phyloP scores from a whole-genome alignment of 1,284 basidiomycete species.

The Psilocybe mexicana region DNA sequence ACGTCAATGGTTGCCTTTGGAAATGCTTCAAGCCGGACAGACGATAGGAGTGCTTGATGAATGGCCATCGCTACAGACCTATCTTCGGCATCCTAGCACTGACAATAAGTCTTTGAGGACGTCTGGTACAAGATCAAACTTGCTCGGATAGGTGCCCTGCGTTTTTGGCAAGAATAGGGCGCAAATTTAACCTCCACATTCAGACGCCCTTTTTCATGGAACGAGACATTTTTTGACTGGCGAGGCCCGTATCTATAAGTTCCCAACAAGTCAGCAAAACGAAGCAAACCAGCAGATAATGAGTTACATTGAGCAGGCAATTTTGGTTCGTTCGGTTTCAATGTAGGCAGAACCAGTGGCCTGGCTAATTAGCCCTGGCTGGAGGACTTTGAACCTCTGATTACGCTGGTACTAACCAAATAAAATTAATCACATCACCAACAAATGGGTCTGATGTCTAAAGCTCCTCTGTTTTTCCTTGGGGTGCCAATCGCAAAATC shows the following conservation, averaged over 20 bases:
- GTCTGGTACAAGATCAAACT: slow-evolving; percentile 30
- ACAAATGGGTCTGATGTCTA: slow-evolving; percentile 86
- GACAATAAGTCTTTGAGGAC: slow-evolving; percentile 11
- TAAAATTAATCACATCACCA: slow-evolving; percentile 32
- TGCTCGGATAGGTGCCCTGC: slow-evolving; percentile 87
- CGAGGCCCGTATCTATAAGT: slow-evolving; percentile 85
- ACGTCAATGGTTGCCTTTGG: slow-evolving; percentile 95
- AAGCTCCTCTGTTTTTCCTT: slow-evolving; percentile 51
- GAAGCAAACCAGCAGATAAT: slow-evolving; percentile 5
- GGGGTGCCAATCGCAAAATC: slow-evolving; percentile 35
- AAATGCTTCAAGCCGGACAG: slow-evolving; percentile 85
- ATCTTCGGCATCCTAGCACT: slow-evolving; percentile 87
- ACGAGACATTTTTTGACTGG: slow-evolving; percentile 77
- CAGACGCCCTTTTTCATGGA: slow-evolving; percentile 84
- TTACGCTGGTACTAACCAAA: slow-evolving; percentile 15
- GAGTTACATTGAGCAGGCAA: slow-evolving; percentile 88
- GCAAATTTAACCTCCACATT: slow-evolving; percentile 97
- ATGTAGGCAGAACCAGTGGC: slow-evolving; percentile 96
- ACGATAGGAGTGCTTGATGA: slow-evolving; percentile 84
- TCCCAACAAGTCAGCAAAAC: not conserved
- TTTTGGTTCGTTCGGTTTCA: slow-evolving; percentile 86
- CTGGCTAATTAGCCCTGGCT: slow-evolving; percentile 87
- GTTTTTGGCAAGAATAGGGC: slow-evolving; percentile 81
- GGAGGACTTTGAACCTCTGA: slow-evolving; percentile 62
- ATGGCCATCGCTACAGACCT: slow-evolving; percentile 81